A percentile compares a stretch with the other conserved stretches of the same genome.
Conservation (phyloP, 768 basidiomycete genomes). For the Hortiboletus flavorubellus region DNA sequence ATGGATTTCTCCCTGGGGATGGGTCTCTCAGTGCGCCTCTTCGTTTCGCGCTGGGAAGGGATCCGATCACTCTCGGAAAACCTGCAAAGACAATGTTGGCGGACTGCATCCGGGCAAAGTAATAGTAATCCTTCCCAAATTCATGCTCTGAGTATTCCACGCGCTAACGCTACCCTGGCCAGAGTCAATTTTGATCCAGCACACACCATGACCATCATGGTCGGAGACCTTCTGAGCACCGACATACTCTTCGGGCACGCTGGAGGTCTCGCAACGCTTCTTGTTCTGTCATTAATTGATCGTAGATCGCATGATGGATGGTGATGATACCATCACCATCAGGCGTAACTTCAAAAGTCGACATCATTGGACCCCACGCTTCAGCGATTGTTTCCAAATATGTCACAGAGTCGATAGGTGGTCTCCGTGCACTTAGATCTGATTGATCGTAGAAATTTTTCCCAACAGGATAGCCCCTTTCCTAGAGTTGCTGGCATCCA, state of each 20-base stretch:
- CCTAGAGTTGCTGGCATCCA: conserved; percentile 9
- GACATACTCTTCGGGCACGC: conserved; percentile 92
- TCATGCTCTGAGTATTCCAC: background rate
- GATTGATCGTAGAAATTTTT: conserved; percentile 13
- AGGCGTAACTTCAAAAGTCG: conserved; percentile 78
- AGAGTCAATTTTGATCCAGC: conserved; percentile 86
- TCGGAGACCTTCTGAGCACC: conserved; percentile 93
- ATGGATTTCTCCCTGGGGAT: conserved; percentile 76
- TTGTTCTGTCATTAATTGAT: conserved; percentile 78
- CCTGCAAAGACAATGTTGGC: conserved; percentile 88
- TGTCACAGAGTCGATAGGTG: conserved; percentile 77
- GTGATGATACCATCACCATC: background rate
- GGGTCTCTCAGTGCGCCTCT: conserved; percentile 85
- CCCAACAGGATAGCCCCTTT: background rate
- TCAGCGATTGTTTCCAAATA: conserved; percentile 77
- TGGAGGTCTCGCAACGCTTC: conserved; percentile 81
- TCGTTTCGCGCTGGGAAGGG: conserved; percentile 61
- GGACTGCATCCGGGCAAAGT: conserved; percentile 88
- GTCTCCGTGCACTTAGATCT: conserved; percentile 50
- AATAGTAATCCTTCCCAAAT: conserved; percentile 39
- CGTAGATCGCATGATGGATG: background rate
- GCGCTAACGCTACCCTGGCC: conserved; percentile 8
- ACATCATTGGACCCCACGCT: conserved; percentile 68
- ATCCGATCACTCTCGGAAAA: conserved; percentile 84
- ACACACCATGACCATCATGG: conserved; percentile 90